Percentiles rank a stretch among this genome's conserved stretches.
phyloP scores from a whole-genome alignment of 345 rosid species.

The Brassica juncea region DNA sequence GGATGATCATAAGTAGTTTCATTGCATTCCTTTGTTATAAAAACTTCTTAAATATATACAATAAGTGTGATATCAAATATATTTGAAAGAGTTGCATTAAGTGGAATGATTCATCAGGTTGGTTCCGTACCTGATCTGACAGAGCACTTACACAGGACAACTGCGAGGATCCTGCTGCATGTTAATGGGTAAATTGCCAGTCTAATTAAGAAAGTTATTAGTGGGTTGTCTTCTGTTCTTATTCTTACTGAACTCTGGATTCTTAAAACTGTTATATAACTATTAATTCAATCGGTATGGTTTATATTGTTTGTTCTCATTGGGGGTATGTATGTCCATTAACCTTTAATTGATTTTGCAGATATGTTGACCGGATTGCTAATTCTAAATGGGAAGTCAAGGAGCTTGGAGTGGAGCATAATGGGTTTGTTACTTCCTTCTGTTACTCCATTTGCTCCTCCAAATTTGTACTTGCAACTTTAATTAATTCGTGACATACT shows the following conservation, averaged over 20 bases:
- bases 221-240: slow-evolving; percentile 10
- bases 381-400: slow-evolving; percentile 95
- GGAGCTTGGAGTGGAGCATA: slow-evolving; percentile 96
- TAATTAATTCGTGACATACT: background rate
- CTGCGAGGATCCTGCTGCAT: slow-evolving; percentile 86
- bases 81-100: slow-evolving; percentile 27
- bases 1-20: slow-evolving; percentile 10
- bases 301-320: slow-evolving; percentile 1
- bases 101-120: slow-evolving; percentile 61
- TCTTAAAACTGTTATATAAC: background rate
- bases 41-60: background rate
- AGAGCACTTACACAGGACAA: slow-evolving; percentile 79
- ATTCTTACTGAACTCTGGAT: slow-evolving; percentile 8
- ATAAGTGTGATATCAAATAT: slow-evolving; percentile 22
- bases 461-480: background rate
- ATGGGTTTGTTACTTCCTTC: slow-evolving; percentile 69
- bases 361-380: slow-evolving; percentile 93
- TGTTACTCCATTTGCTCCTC: background rate
- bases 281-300: background rate
- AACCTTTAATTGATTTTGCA: slow-evolving; percentile 42
- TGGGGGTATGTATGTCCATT: slow-evolving; percentile 12
- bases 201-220: slow-evolving; percentile 5
- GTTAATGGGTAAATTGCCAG: slow-evolving; percentile 73
- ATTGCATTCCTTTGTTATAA: slow-evolving; percentile 3
- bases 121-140: slow-evolving; percentile 80